Base-by-base conservation (phyloP, 108 stramenopile genomes). In the Skeletonema costatum region DNA sequence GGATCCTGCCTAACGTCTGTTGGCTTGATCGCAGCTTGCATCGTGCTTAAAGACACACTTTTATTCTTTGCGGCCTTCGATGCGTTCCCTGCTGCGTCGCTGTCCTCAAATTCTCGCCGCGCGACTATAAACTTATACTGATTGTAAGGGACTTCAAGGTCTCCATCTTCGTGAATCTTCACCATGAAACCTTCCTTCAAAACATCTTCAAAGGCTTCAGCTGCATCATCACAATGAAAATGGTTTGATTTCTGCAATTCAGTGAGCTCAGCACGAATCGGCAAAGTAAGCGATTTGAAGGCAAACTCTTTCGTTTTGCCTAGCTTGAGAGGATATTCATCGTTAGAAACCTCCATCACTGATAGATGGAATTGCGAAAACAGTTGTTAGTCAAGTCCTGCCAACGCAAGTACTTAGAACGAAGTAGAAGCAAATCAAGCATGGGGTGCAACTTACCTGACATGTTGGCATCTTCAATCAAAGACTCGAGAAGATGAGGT, bases 181-280 rank as follows among this genome's bases (percentile, higher is more conserved):
- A 72, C 78, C 78, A 80, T 80, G 16, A 69, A 80, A 0, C 78
- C 78, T 63, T 80, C 78, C 31, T 73, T 73, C 42, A 80, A 44
- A 29, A 80, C 33, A 56, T 80, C 78, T 41, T 73, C 72, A 68
- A 80, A 80, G 35, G 72, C 61, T 59, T 80, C 75, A 32, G 61
- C 70, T 29, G 70, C 80, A 41, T 76, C 53, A 9, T 33, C 17
- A 29, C 68, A 50, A 59, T 71, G 80, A 31, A 76, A 81, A 7
- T 81, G 68, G 59, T 70, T 44, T 10, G 48, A 17, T 29, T 44
- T 17, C 33, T 76, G 39, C 75, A 81, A 59, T 31, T 81, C 51
- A 46, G 38, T 17, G 17, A 81, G 61, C 32, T 81, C 75, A 29
- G 51, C 10, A 29, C 64, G 48, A 38, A 81, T 71, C 4, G 80